Conservation (phyloP, 1,139 yeast genomes). For the Saccharomycopsis crataegensis region DNA sequence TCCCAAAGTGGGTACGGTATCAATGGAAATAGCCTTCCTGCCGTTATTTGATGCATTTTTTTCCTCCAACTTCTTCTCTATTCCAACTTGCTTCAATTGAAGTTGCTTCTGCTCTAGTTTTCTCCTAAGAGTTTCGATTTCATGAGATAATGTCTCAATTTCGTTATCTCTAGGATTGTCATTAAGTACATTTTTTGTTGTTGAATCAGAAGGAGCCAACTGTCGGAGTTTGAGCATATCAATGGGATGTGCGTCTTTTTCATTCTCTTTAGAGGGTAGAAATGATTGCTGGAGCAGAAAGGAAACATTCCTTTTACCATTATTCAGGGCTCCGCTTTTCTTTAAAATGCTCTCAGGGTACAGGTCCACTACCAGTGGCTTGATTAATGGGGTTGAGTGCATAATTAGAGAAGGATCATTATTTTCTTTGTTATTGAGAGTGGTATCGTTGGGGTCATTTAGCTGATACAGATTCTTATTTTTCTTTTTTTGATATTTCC, state of each 20-base stretch:
- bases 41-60: not conserved
- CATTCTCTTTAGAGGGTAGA: not conserved
- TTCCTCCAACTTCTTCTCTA: too few relatives aligned
- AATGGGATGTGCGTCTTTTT: too few relatives aligned
- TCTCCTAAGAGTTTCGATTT: too few relatives aligned
- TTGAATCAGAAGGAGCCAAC: too few relatives aligned
- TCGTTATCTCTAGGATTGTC: too few relatives aligned
- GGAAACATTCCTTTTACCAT: slow-evolving; percentile 11
- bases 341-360: slow-evolving; percentile 3
- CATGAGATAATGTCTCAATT: too few relatives aligned
- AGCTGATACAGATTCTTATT: not conserved
- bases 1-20: slow-evolving; percentile 12
- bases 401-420: not conserved
- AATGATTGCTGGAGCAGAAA: slow-evolving; percentile 1
- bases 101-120: too few relatives aligned
- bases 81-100: too few relatives aligned
- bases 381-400: slow-evolving; percentile 8
- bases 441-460: not conserved
- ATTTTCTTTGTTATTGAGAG: not conserved
- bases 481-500: not conserved
- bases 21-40: not conserved
- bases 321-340: not conserved
- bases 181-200: too few relatives aligned
- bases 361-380: not conserved
- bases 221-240: too few relatives aligned